Conservation (phyloP, 176 grass and related monocot species). For the Eremochloa ophiuroides region DNA sequence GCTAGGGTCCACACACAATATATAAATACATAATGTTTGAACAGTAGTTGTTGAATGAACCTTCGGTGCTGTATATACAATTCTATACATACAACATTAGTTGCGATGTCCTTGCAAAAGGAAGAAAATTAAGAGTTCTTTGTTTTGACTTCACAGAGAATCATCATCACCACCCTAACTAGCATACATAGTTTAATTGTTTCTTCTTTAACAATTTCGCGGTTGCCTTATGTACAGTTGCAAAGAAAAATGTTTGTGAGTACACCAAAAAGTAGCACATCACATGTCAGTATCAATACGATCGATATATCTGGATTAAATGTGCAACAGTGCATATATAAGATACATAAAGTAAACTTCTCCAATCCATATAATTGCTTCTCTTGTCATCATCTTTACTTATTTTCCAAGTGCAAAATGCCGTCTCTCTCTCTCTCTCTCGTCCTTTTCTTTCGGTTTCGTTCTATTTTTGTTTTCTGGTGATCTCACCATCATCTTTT, state of each 20-base stretch:
- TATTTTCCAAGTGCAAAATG: conserved; percentile 49
- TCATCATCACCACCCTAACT: conserved; percentile 19
- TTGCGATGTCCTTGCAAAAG: conserved; percentile 32
- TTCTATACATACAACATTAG: conserved; percentile 36
- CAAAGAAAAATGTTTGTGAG: conserved; percentile 7
- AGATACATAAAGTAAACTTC: conserved; percentile 21
- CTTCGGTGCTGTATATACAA: conserved; percentile 8
- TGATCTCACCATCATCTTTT: conserved; percentile 37
- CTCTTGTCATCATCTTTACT: conserved; percentile 29
- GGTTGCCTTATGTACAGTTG: conserved; percentile 1
- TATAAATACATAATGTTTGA: conserved; percentile 22
- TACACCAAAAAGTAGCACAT: conserved; percentile 42
- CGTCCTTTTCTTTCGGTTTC: conserved; percentile 38
- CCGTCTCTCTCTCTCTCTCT: conserved; percentile 20
- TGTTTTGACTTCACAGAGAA: conserved; percentile 32
- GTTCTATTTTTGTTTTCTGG: conserved; percentile 35
- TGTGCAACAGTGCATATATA: conserved; percentile 3
- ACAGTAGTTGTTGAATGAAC: conserved; percentile 32
- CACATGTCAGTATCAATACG: conserved; percentile 27
- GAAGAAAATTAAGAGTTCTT: conserved; percentile 7
- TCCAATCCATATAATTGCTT: conserved; percentile 24
- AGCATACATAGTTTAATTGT: not conserved
- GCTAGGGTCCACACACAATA: not conserved
- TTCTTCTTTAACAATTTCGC: not conserved
- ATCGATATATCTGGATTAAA: conserved; percentile 14